Percentiles rank a stretch among this genome's conserved stretches.
phyloP scores from a whole-genome alignment of 2,329 filamentous ascomycete species.

The Paecilomyces sp. region DNA sequence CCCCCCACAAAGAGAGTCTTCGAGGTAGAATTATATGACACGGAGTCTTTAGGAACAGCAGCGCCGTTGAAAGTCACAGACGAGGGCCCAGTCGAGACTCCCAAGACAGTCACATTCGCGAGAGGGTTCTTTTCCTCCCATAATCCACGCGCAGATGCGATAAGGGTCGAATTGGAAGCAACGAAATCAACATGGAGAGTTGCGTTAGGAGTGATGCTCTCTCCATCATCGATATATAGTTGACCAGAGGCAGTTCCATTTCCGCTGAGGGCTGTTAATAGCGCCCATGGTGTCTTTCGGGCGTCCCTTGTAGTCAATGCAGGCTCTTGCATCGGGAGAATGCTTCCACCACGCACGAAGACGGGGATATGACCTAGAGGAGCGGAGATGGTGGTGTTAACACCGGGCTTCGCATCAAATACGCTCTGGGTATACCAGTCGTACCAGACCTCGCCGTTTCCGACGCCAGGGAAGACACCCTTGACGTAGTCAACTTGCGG shows the following conservation, averaged over 20 bases:
- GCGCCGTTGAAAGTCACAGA: conserved; percentile 48
- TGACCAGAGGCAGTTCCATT: conserved; percentile 52
- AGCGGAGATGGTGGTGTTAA: conserved; percentile 55
- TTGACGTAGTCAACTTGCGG: conserved; percentile 56
- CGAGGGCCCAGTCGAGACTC: conserved; percentile 38
- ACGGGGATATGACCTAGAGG: conserved; percentile 65
- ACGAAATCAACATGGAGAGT: conserved; percentile 50
- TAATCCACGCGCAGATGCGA: conserved; percentile 42
- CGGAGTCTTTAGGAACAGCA: conserved; percentile 33
- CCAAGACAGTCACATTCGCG: conserved; percentile 57
- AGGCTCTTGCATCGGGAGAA: conserved; percentile 62
- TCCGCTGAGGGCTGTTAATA: conserved; percentile 55
- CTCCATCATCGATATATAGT: conserved; percentile 70
- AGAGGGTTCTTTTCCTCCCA: conserved; percentile 53
- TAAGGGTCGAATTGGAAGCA: conserved; percentile 38
- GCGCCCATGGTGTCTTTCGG: conserved; percentile 58
- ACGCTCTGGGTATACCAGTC: conserved; percentile 68
- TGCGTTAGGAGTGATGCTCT: conserved; percentile 52
- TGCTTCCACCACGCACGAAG: conserved; percentile 59
- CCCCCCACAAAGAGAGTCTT: conserved; percentile 46
- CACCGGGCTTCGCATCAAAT: conserved; percentile 44
- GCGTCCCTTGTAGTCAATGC: conserved; percentile 59
- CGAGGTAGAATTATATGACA: conserved; percentile 43
- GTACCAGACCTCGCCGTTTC: conserved; percentile 59
- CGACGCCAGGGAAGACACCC: conserved; percentile 63